Conservation (phyloP, 2,329 filamentous ascomycete genomes). For the Botrytis hyacinthi region DNA sequence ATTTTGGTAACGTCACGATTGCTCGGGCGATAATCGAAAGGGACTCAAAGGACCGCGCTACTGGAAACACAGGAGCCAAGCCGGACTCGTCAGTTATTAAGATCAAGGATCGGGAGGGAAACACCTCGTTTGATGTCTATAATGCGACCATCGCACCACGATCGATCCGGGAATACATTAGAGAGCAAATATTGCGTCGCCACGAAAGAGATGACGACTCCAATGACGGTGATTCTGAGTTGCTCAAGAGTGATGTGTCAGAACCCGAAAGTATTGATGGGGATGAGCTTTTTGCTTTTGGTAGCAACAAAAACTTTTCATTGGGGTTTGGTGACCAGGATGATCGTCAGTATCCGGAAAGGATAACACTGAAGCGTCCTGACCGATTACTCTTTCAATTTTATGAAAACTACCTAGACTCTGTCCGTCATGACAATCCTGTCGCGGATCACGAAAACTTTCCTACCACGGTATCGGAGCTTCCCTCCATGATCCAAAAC, state of each 20-base stretch:
- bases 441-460: conserved; percentile 26
- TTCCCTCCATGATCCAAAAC: conserved; percentile 72
- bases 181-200: conserved; percentile 4
- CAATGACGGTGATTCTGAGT: conserved; percentile 44
- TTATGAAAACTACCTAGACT: conserved; percentile 63
- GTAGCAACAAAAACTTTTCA: conserved; percentile 92
- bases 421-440: conserved; percentile 29
- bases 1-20: conserved; percentile 83
- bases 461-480: conserved; percentile 44
- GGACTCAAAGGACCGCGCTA: conserved; percentile 52
- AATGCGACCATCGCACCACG: conserved; percentile 79
- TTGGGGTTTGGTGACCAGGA: conserved; percentile 94
- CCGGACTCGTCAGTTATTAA: conserved; percentile 75
- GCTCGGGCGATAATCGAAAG: conserved; percentile 78
- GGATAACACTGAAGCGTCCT: conserved; percentile 72
- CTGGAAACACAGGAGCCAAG: conserved; percentile 55
- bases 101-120: conserved; percentile 92
- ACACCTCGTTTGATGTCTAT: conserved; percentile 92
- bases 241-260: neutral
- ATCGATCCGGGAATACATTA: conserved; percentile 49
- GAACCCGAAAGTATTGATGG: conserved; percentile 49
- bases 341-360: conserved; percentile 89
- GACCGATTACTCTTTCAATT: conserved; percentile 73
- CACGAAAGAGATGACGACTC: conserved; percentile 30
- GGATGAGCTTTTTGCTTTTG: conserved; percentile 89